Conservation (phyloP, 169 alveolate genomes). For the Babesia ovis region DNA sequence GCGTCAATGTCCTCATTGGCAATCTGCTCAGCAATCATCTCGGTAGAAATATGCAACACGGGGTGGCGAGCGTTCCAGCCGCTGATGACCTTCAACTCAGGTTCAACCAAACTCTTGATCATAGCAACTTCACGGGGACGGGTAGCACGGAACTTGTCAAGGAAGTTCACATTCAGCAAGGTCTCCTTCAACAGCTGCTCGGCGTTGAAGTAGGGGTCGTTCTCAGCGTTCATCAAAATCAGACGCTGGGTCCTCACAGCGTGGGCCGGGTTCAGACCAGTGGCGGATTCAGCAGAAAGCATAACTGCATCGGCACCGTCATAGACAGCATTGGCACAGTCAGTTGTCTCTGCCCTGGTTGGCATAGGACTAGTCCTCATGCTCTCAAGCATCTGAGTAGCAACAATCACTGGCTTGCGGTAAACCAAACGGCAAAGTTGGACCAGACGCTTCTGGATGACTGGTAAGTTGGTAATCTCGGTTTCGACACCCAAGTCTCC, state of each 20-base stretch:
- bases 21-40: slow-evolving; percentile 18
- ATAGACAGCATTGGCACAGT: slow-evolving; percentile 98
- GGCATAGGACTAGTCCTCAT: slow-evolving; percentile 97
- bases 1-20: slow-evolving; percentile 49
- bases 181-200: slow-evolving; percentile 62
- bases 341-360: slow-evolving; percentile 99
- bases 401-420: slow-evolving; percentile 95
- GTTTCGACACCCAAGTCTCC: slow-evolving; percentile 98
- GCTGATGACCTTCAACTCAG: slow-evolving; percentile 30
- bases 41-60: slow-evolving; percentile 12
- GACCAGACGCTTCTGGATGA: slow-evolving; percentile 88
- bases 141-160: not conserved
- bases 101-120: slow-evolving; percentile 25
- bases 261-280: slow-evolving; percentile 76
- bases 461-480: slow-evolving; percentile 89
- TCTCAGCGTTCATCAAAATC: slow-evolving; percentile 68
- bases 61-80: slow-evolving; percentile 15
- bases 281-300: slow-evolving; percentile 89
- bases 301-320: slow-evolving; percentile 98
- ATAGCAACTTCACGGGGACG: slow-evolving; percentile 32
- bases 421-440: slow-evolving; percentile 80
- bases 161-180: slow-evolving; percentile 39
- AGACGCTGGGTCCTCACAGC: slow-evolving; percentile 75
- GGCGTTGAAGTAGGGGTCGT: slow-evolving; percentile 70
- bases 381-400: slow-evolving; percentile 98